Base-by-base conservation (phyloP, 441 rosid species). In the Raphanus hybrid region DNA sequence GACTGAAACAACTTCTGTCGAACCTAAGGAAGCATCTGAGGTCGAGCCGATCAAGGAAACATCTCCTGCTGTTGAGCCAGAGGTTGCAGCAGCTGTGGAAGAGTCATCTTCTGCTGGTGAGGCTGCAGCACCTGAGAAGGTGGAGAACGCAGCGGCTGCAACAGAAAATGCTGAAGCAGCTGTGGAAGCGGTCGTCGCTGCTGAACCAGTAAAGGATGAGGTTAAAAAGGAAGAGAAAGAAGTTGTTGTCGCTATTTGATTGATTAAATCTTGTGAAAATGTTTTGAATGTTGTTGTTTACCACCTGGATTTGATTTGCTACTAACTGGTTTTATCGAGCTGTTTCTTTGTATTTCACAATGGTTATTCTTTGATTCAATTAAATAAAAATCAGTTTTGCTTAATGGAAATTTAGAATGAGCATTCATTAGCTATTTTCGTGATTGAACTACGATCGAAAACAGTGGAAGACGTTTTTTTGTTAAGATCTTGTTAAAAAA, bases 11-110 rank as follows among this genome's bases (percentile, higher is more conserved):
- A 54, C 78, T 78, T 39, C 78, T 16, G 75, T 32, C 5, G 76
- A 79, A 57, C 59, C 69, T 39, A 79, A 79, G 26, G 82, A 74
- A 67, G 27, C 72, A n/a, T 15, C 73, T 64, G 14, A 23, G 73
- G 82, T 70, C 64, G 82, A 74, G 18, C 69, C 5, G 50, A 65
- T 64, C 64, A 65, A 58, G 39, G 82, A 75, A 70, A 34, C 79
- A 62, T 7, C 72, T 75, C 66, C 29, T 70, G 48, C 2, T 39
- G 58, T 11, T 26, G 64, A 69, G 58, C 37, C 64, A 79, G 82
- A 69, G 68, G 82, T 48, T 70, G 76, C 8, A 75, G 35, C 59
- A 35, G 29, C 65, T 32, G 73, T 64, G 50, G 73, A 64, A 35
- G 82, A 73, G 34, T 55, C 75, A 20, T 69, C 82, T 55, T 69